phyloP scores from a whole-genome alignment of 1,139 yeast genomes.

The Saccharomyces pastorianus region DNA sequence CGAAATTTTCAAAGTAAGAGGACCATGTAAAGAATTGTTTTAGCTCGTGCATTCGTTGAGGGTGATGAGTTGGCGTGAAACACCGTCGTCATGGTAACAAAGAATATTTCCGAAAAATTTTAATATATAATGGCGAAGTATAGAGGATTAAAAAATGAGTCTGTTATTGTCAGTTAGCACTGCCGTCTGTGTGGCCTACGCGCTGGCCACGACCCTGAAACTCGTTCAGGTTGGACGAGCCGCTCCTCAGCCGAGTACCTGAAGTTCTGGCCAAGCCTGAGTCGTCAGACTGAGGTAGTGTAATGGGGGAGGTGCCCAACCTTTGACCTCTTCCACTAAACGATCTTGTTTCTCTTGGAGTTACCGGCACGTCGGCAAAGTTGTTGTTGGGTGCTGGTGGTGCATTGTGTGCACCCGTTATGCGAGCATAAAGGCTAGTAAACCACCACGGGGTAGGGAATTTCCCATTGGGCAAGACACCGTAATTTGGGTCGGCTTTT shows the following conservation, averaged over 20 bases:
- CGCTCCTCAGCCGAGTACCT: background rate
- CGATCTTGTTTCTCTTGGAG: background rate
- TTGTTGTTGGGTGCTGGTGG: background rate
- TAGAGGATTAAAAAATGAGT: background rate
- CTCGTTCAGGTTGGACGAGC: background rate
- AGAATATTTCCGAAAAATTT: too few relatives aligned
- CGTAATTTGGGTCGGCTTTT: constrained; percentile 15
- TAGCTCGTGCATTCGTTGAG: background rate
- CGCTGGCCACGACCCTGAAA: constrained; percentile 12
- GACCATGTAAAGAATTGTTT: background rate
- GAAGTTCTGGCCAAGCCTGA: background rate
- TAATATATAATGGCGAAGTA: background rate
- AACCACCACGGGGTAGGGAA: constrained; percentile 26
- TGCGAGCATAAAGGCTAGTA: constrained; percentile 5
- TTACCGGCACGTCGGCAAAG: background rate
- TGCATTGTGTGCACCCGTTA: background rate
- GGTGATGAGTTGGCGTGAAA: background rate
- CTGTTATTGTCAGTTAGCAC: constrained; percentile 12
- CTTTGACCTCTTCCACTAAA: constrained; percentile 14
- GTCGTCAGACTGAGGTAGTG: background rate
- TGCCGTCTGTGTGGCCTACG: constrained; percentile 14
- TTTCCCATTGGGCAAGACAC: constrained; percentile 21
- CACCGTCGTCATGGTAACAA: too few relatives aligned
- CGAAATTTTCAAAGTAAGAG: too few relatives aligned
- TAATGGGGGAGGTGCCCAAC: constrained; percentile 6